Percentiles rank a stretch among this genome's conserved stretches.
These are phyloP conservation scores for Backusella circina DNA, from an alignment of 192 early-diverging fungal genomes.

Conservation along the genomic window DNA sequence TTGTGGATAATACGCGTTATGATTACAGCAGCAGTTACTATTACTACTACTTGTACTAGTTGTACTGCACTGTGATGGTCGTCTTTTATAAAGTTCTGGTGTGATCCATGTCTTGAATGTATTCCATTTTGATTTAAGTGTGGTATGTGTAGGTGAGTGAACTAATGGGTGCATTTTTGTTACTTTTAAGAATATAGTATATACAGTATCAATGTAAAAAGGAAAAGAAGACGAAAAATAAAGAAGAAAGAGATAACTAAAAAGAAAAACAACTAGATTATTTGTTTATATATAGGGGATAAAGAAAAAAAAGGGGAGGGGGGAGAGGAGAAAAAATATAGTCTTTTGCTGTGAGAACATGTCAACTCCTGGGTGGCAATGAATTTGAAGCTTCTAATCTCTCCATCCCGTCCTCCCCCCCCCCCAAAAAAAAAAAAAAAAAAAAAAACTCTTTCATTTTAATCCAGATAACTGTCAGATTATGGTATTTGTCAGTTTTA, in stretches of 20 bases:
- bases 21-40: background rate
- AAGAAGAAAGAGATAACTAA: background rate
- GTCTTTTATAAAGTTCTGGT: slow-evolving; percentile 9
- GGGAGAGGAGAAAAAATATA: background rate
- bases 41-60: background rate
- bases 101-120: slow-evolving; percentile 12
- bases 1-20: background rate
- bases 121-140: slow-evolving; percentile 13
- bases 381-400: background rate
- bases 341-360: background rate
- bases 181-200: background rate
- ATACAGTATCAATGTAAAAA: background rate
- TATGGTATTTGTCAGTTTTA: too few species aligned
- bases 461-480: too few species aligned
- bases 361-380: background rate
- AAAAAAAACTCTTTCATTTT: background rate
- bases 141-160: background rate
- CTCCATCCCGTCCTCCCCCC: background rate
- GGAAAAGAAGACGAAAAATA: background rate
- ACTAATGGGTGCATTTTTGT: background rate
- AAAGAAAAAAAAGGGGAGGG: background rate
- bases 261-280: background rate
- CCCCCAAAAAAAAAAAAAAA: too few species aligned
- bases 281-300: background rate
- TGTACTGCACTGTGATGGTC: slow-evolving; percentile 14